Evolutionary conservation across 306 rosid genomes (phyloP).

Genomic region (Pyrus betulifolia): DNA sequence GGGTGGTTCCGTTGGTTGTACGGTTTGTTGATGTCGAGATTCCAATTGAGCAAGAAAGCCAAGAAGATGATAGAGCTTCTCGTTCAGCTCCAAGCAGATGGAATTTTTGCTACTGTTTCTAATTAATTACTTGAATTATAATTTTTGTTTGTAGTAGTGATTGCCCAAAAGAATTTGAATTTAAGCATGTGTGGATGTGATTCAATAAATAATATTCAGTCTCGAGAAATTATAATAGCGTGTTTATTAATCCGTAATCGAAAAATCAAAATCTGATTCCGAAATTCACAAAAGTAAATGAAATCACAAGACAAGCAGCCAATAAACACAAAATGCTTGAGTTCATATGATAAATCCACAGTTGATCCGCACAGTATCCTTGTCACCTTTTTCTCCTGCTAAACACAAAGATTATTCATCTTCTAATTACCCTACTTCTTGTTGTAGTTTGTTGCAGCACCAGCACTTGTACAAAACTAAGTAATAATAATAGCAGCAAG

Average conservation of each 20-base stretch:
- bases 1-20: neutral
- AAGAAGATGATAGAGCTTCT: neutral
- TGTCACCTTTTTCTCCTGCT: neutral
- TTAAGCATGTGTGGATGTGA: neutral
- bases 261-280: neutral
- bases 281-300: neutral
- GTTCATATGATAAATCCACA: constrained; percentile 29
- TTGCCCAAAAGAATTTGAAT: neutral
- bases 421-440: neutral
- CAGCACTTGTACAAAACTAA: neutral
- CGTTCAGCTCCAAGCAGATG: constrained; percentile 2
- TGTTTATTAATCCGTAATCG: neutral
- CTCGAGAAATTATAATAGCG: no score
- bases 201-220: no score
- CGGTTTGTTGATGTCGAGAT: neutral
- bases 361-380: constrained; percentile 11
- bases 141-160: neutral
- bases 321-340: neutral
- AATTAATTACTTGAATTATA: neutral
- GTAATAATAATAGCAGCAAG: neutral
- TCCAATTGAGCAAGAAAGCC: constrained; percentile 6
- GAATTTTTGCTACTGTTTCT: neutral
- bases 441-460: neutral
- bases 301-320: neutral
- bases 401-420: constrained; percentile 12